Evolutionary conservation across 2,329 filamentous ascomycete genomes (phyloP), one percentile per base, ranked within the genome.

Genomic region (Colletotrichum lentis): DNA sequence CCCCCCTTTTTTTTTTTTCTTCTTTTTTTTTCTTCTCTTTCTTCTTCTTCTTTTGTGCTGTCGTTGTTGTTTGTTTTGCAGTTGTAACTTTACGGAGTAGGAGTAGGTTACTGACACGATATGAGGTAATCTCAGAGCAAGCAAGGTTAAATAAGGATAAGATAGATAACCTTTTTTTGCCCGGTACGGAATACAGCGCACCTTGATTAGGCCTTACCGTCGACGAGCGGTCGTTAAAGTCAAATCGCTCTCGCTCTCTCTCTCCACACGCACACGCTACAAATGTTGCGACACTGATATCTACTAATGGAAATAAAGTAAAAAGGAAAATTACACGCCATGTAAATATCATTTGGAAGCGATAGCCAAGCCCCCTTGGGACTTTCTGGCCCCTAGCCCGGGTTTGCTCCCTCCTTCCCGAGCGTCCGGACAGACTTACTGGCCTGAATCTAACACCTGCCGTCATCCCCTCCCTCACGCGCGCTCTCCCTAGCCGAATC

Each of bases 351-450:
- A 22, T 35, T 18, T 10, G 50, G 37, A 54, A 14, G 22, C 35
- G n/a, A 35, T 20, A 53, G 27, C 5, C 27, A 35, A n/a, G 49
- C 31, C 24, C 50, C 41, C 11, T 24, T 35, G 10, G 31, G 18
- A 31, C 24, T 56, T 35, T 22, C 54, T 31, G 39, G 35, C 22
- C n/a, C 47, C 52, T 60, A 39, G 60, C 27, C 43, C 22, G 62
- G 27, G 35, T 5, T 58, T 49, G 43, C 61, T 64, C 46, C 61
- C 54, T 64, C 65, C 49, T 65, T 60, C 54, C 65, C 62, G 43
- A 68, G 55, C 50, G 61, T 50, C 44, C 37, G 65, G 55, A 50
- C 62, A 43, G 57, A 50, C 61, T 35, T 64, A 27, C 65, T 54
- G 31, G 55, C 3, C 46, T 49, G 57, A 60, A 39, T 50, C 57